These are phyloP conservation scores for Trichoderma breve DNA, from an alignment of 2,329 filamentous ascomycete genomes.

Conservation along the genomic window DNA sequence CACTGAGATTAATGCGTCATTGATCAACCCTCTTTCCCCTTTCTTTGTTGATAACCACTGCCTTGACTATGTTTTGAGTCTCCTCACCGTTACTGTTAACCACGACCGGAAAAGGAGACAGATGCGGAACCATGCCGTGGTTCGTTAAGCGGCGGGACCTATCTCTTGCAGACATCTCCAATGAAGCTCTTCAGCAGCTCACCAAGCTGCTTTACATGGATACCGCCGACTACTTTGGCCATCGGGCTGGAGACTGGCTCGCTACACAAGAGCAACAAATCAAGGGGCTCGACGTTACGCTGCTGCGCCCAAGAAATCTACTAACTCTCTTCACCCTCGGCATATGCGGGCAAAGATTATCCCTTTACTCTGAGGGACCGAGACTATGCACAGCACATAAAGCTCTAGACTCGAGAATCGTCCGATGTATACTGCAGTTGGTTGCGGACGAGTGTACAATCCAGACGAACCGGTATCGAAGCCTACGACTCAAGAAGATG, in stretches of 20 bases:
- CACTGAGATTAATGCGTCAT: not conserved
- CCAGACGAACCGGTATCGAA: conserved; percentile 31
- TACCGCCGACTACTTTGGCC: conserved; percentile 21
- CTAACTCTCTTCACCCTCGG: conserved; percentile 35
- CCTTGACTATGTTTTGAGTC: not conserved
- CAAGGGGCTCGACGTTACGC: conserved; percentile 14
- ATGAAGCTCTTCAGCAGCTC: conserved; percentile 32
- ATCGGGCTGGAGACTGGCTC: conserved; percentile 38
- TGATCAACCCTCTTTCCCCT: not conserved
- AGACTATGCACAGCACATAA: conserved; percentile 43
- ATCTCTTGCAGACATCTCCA: conserved; percentile 24
- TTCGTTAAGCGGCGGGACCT: conserved; percentile 21
- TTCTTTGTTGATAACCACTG: too few species aligned
- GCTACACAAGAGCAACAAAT: conserved; percentile 31
- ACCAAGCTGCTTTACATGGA: conserved; percentile 40
- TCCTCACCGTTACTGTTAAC: not conserved
- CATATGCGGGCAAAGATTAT: conserved; percentile 27
- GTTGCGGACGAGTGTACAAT: conserved; percentile 43
- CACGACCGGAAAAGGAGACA: not conserved
- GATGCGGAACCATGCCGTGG: conserved; percentile 22
- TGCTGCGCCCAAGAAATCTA: conserved; percentile 30
- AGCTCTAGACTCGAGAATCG: conserved; percentile 41
- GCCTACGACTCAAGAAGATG: conserved; percentile 22
- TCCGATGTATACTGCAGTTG: conserved; percentile 44
- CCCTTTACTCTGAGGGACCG: conserved; percentile 31